phyloP scores from a whole-genome alignment of 768 basidiomycete genomes.

The Pleurotus pulmonarius region DNA sequence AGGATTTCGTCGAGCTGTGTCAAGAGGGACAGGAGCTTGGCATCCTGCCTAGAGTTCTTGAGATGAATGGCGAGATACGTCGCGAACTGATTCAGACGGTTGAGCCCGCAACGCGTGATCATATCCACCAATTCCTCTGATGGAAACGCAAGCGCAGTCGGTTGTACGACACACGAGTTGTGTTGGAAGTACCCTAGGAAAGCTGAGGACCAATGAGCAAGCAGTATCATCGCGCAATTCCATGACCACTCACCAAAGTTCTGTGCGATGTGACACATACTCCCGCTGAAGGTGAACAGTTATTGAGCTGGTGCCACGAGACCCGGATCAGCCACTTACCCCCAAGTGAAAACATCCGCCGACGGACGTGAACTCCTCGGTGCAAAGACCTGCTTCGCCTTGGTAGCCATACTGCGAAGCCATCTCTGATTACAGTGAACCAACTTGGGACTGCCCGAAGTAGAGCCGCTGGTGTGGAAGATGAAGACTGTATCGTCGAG shows the following conservation, averaged over 20 bases:
- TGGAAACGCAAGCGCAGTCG: constrained; percentile 50
- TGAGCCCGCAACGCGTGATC: constrained; percentile 48
- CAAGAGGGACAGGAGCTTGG: constrained; percentile 42
- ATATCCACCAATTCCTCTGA: constrained; percentile 51
- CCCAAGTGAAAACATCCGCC: constrained; percentile 56
- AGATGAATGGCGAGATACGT: constrained; percentile 49
- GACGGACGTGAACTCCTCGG: constrained; percentile 33
- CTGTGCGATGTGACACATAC: constrained; percentile 59
- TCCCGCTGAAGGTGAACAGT: constrained; percentile 34
- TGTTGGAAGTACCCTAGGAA: constrained; percentile 48
- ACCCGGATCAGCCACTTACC: constrained; percentile 39
- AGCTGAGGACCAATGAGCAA: constrained; percentile 24
- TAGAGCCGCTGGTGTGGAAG: constrained; percentile 68
- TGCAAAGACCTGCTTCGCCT: constrained; percentile 39
- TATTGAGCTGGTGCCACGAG: too few species aligned
- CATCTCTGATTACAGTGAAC: constrained; percentile 55
- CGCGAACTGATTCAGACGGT: constrained; percentile 54
- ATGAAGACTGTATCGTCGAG: constrained; percentile 39
- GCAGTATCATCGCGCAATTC: constrained; percentile 9
- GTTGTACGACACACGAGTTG: constrained; percentile 55
- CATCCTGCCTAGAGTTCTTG: constrained; percentile 38
- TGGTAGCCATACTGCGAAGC: constrained; percentile 44
- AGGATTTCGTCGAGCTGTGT: constrained; percentile 43
- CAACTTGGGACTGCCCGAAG: constrained; percentile 63
- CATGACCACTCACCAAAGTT: constrained; percentile 40